Evolutionary conservation across 1,284 basidiomycete genomes (phyloP).

Genomic region (Apiotrichum porosum): DNA sequence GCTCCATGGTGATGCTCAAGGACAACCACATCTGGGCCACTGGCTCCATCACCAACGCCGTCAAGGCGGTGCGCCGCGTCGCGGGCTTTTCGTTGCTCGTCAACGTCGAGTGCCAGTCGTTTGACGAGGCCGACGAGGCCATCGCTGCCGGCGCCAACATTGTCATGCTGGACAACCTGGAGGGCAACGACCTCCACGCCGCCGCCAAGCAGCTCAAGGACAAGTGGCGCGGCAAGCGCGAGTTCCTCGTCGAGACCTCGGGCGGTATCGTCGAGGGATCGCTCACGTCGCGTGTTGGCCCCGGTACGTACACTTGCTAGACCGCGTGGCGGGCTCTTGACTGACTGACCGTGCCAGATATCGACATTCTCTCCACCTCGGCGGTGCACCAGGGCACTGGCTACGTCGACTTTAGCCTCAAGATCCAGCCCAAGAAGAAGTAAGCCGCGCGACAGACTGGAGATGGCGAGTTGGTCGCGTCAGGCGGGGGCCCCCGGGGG

Average conservation of each 20-base stretch:
- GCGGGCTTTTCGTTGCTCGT: constrained; percentile 90
- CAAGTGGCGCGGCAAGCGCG: constrained; percentile 56
- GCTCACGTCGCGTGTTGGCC: constrained; percentile 49
- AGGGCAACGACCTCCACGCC: constrained; percentile 64
- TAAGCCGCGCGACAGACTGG: too few relatives aligned
- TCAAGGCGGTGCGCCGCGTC: constrained; percentile 75
- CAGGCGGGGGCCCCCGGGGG: too few relatives aligned
- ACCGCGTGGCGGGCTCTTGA: too few relatives aligned
- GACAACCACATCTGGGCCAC: constrained; percentile 97
- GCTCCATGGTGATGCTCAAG: constrained; percentile 99
- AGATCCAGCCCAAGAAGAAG: constrained; percentile 64
- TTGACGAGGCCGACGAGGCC: constrained; percentile 89
- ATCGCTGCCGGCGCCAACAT: constrained; percentile 95
- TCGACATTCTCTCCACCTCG: constrained; percentile 90
- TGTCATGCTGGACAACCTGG: constrained; percentile 96
- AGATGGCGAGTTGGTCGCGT: too few relatives aligned
- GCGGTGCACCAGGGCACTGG: constrained; percentile 78
- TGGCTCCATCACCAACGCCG: constrained; percentile 85
- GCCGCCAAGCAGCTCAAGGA: constrained; percentile 68
- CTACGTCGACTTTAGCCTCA: constrained; percentile 90
- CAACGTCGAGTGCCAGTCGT: constrained; percentile 87
- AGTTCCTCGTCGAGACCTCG: constrained; percentile 84
- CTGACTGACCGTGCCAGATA: constrained; percentile 55
- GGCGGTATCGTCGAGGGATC: constrained; percentile 80
- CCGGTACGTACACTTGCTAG: constrained; percentile 19